These are phyloP conservation scores for Prunus campanulata DNA, from an alignment of 306 rosid genomes.

Conservation along the genomic window DNA sequence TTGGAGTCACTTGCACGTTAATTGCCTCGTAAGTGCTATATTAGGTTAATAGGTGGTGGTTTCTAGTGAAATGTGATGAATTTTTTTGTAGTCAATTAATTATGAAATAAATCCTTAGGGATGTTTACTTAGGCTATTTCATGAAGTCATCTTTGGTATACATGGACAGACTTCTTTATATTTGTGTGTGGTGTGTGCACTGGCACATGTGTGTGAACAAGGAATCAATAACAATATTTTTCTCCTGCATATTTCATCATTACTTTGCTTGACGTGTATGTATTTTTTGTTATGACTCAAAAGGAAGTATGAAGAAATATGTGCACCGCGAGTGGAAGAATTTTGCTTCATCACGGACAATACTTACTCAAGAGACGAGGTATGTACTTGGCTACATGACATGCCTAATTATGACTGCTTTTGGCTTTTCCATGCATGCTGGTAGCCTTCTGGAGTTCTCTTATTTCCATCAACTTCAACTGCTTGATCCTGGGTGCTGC, in stretches of 20 bases:
- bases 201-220: neutral
- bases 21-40: conserved; percentile 80
- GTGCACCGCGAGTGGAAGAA: conserved; percentile 78
- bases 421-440: neutral
- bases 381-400: neutral
- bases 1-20: conserved; percentile 87
- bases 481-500: neutral
- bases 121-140: neutral
- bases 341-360: conserved; percentile 84
- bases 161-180: neutral
- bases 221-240: neutral
- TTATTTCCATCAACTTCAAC: neutral
- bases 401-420: neutral
- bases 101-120: neutral
- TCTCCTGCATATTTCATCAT: neutral
- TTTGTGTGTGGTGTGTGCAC: neutral
- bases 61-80: neutral
- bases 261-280: conserved; percentile 3
- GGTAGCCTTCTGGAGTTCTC: neutral
- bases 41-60: conserved; percentile 14
- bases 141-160: neutral
- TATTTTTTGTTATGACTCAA: conserved; percentile 31
- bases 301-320: conserved; percentile 87
- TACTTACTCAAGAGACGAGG: conserved; percentile 80
- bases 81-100: neutral